These are phyloP conservation scores for Canariomyces notabilis DNA, from an alignment of 2,329 filamentous ascomycete species.

Conservation along the genomic window DNA sequence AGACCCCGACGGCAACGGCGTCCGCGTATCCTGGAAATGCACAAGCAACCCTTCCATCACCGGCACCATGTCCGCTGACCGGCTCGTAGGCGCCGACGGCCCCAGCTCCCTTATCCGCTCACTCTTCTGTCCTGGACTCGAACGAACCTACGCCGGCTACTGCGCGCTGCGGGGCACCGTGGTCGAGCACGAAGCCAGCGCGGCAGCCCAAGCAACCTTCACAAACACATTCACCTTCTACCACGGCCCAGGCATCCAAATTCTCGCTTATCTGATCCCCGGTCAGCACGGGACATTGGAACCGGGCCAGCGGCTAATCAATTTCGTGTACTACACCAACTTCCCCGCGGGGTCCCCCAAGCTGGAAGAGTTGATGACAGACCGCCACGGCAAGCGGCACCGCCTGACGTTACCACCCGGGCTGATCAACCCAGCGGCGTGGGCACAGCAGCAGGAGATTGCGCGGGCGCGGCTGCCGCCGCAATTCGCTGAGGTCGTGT, in stretches of 20 bases:
- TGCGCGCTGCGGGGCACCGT: constrained; percentile 40
- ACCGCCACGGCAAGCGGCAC: constrained; percentile 28
- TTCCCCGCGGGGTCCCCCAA: constrained; percentile 31
- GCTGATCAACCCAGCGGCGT: constrained; percentile 28
- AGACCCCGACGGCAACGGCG: constrained; percentile 23
- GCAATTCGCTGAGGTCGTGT: constrained; percentile 38
- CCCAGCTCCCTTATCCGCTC: constrained; percentile 36
- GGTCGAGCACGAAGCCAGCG: constrained; percentile 34
- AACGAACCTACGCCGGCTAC: constrained; percentile 36
- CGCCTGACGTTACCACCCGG: constrained; percentile 37
- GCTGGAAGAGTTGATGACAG: constrained; percentile 33
- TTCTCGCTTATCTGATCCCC: constrained; percentile 40
- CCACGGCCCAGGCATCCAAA: constrained; percentile 34
- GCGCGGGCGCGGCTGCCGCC: constrained; percentile 33
- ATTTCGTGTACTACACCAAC: constrained; percentile 44
- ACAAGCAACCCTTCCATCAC: constrained; percentile 28
- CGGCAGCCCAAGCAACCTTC: constrained; percentile 31
- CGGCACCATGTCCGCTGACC: constrained; percentile 31
- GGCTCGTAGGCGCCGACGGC: constrained; percentile 42
- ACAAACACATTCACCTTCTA: constrained; percentile 38
- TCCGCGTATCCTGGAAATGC: constrained; percentile 31
- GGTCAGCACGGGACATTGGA: constrained; percentile 35
- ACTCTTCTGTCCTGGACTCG: constrained; percentile 28
- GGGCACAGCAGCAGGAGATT: constrained; percentile 32
- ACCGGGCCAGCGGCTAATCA: constrained; percentile 37